Evolutionary conservation across 2,329 filamentous ascomycete genomes (phyloP).

Genomic region (Blumeriella jaapii): DNA sequence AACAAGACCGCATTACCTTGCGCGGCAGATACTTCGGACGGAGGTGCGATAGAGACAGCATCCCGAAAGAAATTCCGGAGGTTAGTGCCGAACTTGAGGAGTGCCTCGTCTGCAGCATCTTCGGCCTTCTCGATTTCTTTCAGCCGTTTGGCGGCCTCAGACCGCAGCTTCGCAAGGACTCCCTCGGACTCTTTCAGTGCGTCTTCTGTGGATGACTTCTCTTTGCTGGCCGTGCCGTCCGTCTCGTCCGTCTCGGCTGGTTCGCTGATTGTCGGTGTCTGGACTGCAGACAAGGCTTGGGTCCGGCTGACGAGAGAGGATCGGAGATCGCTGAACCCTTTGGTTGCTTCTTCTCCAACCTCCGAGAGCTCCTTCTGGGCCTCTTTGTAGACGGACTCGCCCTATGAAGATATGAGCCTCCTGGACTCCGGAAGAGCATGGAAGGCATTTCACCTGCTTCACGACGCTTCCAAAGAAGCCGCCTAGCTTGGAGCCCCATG

Average conservation of each 20-base stretch:
- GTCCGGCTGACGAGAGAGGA: constrained; percentile 61
- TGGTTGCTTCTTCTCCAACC: constrained; percentile 69
- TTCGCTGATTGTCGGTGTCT: constrained; percentile 18
- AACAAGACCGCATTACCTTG: constrained; percentile 63
- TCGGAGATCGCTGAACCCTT: constrained; percentile 62
- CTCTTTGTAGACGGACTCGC: constrained; percentile 73
- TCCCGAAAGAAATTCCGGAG: constrained; percentile 83
- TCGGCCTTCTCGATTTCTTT: constrained; percentile 87
- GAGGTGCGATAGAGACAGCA: constrained; percentile 78
- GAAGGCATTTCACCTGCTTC: constrained; percentile 59
- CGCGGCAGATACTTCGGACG: constrained; percentile 38
- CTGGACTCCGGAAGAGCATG: background rate
- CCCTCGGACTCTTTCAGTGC: constrained; percentile 40
- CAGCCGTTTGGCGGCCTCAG: constrained; percentile 69
- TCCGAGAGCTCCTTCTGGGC: constrained; percentile 74
- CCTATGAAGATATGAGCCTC: constrained; percentile 34
- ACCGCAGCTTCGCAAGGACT: constrained; percentile 64
- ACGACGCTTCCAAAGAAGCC: constrained; percentile 86
- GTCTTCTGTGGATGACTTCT: constrained; percentile 36
- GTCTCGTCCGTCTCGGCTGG: constrained; percentile 18
- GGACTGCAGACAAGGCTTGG: constrained; percentile 51
- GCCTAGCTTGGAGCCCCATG: constrained; percentile 82
- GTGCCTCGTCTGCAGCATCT: constrained; percentile 89
- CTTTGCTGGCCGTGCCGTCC: constrained; percentile 23
- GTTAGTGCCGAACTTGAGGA: constrained; percentile 83